phyloP scores from a whole-genome alignment of 2,329 filamentous ascomycete genomes.

The Leptographium lundbergii region DNA sequence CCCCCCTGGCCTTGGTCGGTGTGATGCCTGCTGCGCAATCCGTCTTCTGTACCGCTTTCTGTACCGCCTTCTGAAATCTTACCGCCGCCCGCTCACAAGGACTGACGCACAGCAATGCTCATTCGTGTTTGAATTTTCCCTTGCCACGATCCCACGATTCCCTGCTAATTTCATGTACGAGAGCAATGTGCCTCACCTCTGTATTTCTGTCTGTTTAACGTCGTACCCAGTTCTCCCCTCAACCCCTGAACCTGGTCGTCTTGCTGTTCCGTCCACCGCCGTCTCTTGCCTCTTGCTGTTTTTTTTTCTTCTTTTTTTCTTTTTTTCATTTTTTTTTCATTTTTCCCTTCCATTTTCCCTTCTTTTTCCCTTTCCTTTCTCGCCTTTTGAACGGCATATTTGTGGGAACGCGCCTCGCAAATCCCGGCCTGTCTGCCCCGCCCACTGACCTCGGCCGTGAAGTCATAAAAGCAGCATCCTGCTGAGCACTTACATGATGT shows the following conservation, averaged over 20 bases:
- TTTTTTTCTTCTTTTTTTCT: not conserved
- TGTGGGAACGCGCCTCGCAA: too few species aligned
- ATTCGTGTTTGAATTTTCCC: not conserved
- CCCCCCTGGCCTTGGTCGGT: too few species aligned
- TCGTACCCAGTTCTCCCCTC: not conserved
- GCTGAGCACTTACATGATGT: not conserved
- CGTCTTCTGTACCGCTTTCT: too few species aligned
- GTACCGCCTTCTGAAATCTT: too few species aligned
- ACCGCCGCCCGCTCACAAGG: too few species aligned
- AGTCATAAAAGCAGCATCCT: not conserved
- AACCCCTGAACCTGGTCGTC: not conserved
- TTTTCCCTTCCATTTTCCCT: not conserved
- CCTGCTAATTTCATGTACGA: not conserved
- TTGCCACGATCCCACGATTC: not conserved
- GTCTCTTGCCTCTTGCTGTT: too few species aligned
- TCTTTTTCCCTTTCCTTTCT: not conserved
- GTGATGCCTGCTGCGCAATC: too few species aligned
- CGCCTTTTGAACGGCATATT: too few species aligned
- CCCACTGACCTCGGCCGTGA: not conserved
- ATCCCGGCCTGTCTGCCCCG: too few species aligned
- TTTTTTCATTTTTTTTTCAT: not conserved
- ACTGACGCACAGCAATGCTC: too few species aligned
- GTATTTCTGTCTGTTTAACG: not conserved
- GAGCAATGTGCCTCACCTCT: not conserved
- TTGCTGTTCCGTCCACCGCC: not conserved